Percentiles rank a stretch among this genome's conserved stretches.
Evolutionary conservation across 768 basidiomycete genomes (phyloP).

Genomic region (Collybia mongolica): DNA sequence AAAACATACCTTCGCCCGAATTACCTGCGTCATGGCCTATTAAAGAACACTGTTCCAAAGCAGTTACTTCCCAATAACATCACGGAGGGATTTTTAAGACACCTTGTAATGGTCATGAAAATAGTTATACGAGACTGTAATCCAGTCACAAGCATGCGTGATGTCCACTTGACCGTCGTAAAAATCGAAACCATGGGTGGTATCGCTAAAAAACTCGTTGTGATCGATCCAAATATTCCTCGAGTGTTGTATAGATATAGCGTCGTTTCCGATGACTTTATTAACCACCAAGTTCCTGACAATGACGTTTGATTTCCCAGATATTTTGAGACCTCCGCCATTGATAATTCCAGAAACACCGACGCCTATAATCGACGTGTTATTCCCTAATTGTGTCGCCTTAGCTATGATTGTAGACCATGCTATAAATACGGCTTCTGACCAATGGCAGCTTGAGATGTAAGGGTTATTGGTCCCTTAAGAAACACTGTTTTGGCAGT

Average conservation of each 20-base stretch:
- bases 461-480: constrained; percentile 16
- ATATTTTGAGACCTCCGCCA: constrained; percentile 19
- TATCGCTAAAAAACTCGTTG: constrained; percentile 21
- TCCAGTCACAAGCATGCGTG: constrained; percentile 20
- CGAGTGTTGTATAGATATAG: constrained; percentile 15
- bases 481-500: constrained; percentile 18
- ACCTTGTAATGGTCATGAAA: constrained; percentile 23
- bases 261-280: constrained; percentile 23
- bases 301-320: constrained; percentile 19
- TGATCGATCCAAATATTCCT: constrained; percentile 22
- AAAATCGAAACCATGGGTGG: constrained; percentile 18
- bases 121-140: constrained; percentile 19
- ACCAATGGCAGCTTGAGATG: constrained; percentile 18
- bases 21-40: constrained; percentile 17
- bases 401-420: neutral
- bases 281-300: constrained; percentile 20
- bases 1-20: constrained; percentile 7
- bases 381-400: constrained; percentile 10
- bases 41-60: constrained; percentile 11
- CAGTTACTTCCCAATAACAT: neutral
- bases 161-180: constrained; percentile 20
- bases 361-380: constrained; percentile 20
- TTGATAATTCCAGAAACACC: constrained; percentile 18
- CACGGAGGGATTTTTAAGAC: neutral
- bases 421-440: neutral